Evolutionary conservation across 2,329 filamentous ascomycete species (phyloP), one percentile per base, ranked within the genome.

Genomic region (Myriosclerotinia duriaeana): DNA sequence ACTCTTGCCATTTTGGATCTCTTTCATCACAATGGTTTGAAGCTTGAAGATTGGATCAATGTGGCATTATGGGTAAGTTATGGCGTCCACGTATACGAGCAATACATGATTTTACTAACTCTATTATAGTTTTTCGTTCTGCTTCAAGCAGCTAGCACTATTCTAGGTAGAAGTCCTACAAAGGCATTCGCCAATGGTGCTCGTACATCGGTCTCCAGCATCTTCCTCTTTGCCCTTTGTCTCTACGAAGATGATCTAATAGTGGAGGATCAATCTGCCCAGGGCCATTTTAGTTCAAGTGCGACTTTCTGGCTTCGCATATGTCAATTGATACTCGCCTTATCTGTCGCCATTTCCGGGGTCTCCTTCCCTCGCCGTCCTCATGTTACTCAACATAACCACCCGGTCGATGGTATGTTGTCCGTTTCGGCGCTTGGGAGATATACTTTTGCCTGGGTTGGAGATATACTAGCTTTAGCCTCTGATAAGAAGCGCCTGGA

Each of bases 401-500:
- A 81, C 56, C 74, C 81, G 4, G 87, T 94, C 42, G 90, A 93
- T 73, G 79, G 80, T 20, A 83, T 89, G 77, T 82, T 81, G 71
- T 89, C 87, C 0, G 81, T 80, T 4, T 87, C 87, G 2, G 84
- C 87, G 1, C 79, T 89, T 58, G 82, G 78, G 61, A 84, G 86
- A 61, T 86, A 86, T 73, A 90, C 85, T 8, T 93, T 88, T 78
- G 78, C 80, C 59, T 94, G 90, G 90, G 81, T 84, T 2, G 77
- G 75, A 1, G 75, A 78, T 2, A 72, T 92, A 0, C 80, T 93
- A 17, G 72, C 77, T 1, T 76, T 83, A 30, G 86, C 88, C 1
- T 77, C 78, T 2, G 80, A 82, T 70, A 87, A 88, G 72, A 84
- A 83, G 55, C 82, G 83, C 36, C 80, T 93, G 2, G 83, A 89